Percentiles rank a stretch among this genome's conserved stretches.
Conservation (phyloP, 2,329 filamentous ascomycete species). For the Camptophora hylomeconis region DNA sequence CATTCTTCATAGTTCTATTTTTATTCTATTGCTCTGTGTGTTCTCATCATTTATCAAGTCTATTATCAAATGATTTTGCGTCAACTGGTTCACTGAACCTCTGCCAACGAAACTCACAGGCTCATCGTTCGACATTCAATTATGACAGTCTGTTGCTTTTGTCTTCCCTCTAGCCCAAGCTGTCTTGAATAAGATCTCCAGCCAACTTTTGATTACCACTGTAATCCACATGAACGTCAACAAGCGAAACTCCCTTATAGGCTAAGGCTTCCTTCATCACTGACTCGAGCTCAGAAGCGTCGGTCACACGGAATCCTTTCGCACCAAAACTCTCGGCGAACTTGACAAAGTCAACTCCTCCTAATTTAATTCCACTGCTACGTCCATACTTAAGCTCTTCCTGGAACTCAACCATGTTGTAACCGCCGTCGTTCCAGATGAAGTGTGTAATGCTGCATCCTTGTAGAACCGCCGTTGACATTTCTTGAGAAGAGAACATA, state of each 20-base stretch:
- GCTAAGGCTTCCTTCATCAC: conserved; percentile 33
- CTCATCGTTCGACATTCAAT: no score
- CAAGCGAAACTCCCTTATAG: conserved; percentile 31
- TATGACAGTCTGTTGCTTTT: no score
- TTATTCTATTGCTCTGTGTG: no score
- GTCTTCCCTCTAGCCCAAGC: no score
- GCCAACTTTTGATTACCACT: conserved; percentile 29
- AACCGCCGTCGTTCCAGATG: conserved; percentile 37
- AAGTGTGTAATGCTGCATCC: conserved; percentile 38
- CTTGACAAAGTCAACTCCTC: conserved; percentile 36
- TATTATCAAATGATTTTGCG: no score
- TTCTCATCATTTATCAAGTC: no score
- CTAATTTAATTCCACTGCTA: conserved; percentile 30
- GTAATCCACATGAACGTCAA: conserved; percentile 37
- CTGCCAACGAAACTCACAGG: no score
- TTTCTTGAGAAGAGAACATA: conserved; percentile 36
- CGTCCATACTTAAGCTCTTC: conserved; percentile 38
- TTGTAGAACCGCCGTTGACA: conserved; percentile 34
- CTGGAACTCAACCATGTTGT: conserved; percentile 41
- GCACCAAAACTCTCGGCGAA: conserved; percentile 36
- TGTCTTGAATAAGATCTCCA: conserved; percentile 24
- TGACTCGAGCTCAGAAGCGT: conserved; percentile 27
- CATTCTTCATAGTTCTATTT: no score
- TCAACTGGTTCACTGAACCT: no score
- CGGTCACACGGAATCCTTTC: conserved; percentile 29